These are phyloP conservation scores for Zygoascus flipseniorum DNA, from an alignment of 805 yeast species.

Conservation along the genomic window DNA sequence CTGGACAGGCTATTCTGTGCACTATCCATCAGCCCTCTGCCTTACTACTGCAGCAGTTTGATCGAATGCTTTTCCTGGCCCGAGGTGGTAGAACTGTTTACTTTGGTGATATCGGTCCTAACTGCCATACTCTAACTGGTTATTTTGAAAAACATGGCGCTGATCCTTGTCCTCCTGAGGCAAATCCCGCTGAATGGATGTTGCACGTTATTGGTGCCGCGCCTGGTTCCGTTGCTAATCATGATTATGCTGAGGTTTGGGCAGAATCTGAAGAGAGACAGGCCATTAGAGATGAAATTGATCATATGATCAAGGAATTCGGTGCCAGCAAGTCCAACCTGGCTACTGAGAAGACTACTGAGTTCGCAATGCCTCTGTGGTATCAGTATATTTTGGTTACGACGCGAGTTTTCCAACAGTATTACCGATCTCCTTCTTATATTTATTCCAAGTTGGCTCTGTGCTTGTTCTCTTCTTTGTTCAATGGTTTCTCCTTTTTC, in stretches of 20 bases:
- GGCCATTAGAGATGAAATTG: conserved; percentile 47
- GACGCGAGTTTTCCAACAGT: conserved; percentile 47
- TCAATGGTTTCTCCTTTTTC: conserved; percentile 63
- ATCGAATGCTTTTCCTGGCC: conserved; percentile 60
- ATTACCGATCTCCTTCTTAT: conserved; percentile 57
- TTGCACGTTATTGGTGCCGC: conserved; percentile 45
- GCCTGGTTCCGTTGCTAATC: conserved; percentile 26
- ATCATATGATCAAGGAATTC: conserved; percentile 53
- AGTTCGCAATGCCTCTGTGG: conserved; percentile 38
- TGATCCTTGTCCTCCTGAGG: conserved; percentile 53
- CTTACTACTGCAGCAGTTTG: conserved; percentile 65
- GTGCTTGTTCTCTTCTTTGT: conserved; percentile 44
- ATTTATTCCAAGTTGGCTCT: conserved; percentile 50
- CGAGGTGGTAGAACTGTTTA: conserved; percentile 68
- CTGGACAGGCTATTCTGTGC: conserved; percentile 59
- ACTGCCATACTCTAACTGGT: conserved; percentile 47
- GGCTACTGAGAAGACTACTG: conserved; percentile 10
- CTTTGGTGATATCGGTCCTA: conserved; percentile 63
- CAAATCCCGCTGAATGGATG: conserved; percentile 92
- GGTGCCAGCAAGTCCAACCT: conserved; percentile 34
- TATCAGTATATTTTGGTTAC: conserved; percentile 40
- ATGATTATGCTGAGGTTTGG: conserved; percentile 59
- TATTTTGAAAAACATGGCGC: conserved; percentile 65
- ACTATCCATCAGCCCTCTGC: conserved; percentile 88
- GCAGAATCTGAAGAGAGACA: conserved; percentile 52